Evolutionary conservation across 139 green algal genomes (phyloP), one percentile per base, ranked within the genome.

Genomic region (Picochlorum sp.): DNA sequence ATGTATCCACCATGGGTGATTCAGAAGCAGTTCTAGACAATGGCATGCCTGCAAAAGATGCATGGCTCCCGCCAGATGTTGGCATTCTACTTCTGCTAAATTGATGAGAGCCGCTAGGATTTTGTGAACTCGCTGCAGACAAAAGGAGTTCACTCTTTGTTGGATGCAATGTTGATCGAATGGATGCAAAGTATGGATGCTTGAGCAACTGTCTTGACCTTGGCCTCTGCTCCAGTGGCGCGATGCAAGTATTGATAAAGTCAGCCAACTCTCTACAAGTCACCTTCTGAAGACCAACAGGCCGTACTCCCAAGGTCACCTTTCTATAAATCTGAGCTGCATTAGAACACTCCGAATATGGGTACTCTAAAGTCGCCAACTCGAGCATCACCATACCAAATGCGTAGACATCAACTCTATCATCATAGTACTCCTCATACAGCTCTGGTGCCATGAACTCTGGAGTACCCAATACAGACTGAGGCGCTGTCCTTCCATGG

Each of bases 381-480:
- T 99, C 94, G 77, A 99, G 84, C 69, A 99, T 71, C 73, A 89
- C 97, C 93, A 99, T 98, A 55, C 92, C 91, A 72, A 96, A 95
- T 24, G 82, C 76, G 73, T 90, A 90, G n/a, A 97, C 92, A 69
- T 98, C 94, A 32, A 98, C 94, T 44, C 94, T 88, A 76, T 98
- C 94, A 62, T 97, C 85, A 61, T 99, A 99, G 59, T 97, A 85
- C 79, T 99, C 94, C 62, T 99, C 92, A 49, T 98, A 99, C 69
- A 99, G 86, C 85, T 99, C 94, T 11, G 88, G 93, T 6, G 93
- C 93, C 92, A 98, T 98, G 81, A 98, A 98, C 76, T 98, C 88
- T 23, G 90, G 90, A 6, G 90, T 96, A 59, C 90, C 92, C 61
- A 97, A 79, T 16, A 98, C 91, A 49, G 74, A 89, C 71, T 97